phyloP scores from a whole-genome alignment of 2,329 filamentous ascomycete genomes.

The Cryphonectria nitschkei region DNA sequence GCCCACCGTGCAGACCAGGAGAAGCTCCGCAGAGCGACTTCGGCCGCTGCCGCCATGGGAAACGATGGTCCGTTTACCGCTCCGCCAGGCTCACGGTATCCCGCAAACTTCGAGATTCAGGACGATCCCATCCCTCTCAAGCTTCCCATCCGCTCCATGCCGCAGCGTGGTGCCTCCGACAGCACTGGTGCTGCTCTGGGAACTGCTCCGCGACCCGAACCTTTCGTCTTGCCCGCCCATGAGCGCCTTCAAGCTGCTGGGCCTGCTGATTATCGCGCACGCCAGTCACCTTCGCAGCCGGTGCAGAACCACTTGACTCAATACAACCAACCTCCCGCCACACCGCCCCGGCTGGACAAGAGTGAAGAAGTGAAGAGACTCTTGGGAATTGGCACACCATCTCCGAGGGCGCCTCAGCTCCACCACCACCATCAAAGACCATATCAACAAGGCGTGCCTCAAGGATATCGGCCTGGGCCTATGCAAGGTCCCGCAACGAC shows the following conservation, averaged over 20 bases:
- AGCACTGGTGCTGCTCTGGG: constrained; percentile 10
- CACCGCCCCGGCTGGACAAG: constrained; percentile 20
- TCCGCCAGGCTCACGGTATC: constrained; percentile 40
- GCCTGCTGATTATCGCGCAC: constrained; percentile 5
- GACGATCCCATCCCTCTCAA: constrained; percentile 30
- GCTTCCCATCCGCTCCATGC: constrained; percentile 33
- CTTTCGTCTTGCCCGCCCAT: constrained; percentile 19
- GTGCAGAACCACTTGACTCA: neutral
- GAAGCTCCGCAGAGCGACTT: constrained; percentile 58
- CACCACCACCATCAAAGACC: neutral
- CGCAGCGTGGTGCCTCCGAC: constrained; percentile 34
- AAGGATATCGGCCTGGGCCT: neutral
- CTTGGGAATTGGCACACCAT: constrained; percentile 17
- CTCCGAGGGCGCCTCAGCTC: constrained; percentile 5
- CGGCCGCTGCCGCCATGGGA: constrained; percentile 47
- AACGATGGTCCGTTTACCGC: constrained; percentile 55
- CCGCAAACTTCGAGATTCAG: constrained; percentile 33
- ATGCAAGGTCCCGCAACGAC: constrained; percentile 6
- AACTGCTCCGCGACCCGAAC: constrained; percentile 8
- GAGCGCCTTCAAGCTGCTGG: constrained; percentile 11
- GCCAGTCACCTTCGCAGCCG: constrained; percentile 9
- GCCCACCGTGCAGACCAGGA: constrained; percentile 81
- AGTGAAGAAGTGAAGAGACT: constrained; percentile 27
- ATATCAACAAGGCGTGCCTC: neutral
- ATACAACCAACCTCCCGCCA: constrained; percentile 15